Percentiles rank a stretch among this genome's conserved stretches.
Evolutionary conservation across 768 basidiomycete species (phyloP).

Genomic region (Dendrothele bispora): DNA sequence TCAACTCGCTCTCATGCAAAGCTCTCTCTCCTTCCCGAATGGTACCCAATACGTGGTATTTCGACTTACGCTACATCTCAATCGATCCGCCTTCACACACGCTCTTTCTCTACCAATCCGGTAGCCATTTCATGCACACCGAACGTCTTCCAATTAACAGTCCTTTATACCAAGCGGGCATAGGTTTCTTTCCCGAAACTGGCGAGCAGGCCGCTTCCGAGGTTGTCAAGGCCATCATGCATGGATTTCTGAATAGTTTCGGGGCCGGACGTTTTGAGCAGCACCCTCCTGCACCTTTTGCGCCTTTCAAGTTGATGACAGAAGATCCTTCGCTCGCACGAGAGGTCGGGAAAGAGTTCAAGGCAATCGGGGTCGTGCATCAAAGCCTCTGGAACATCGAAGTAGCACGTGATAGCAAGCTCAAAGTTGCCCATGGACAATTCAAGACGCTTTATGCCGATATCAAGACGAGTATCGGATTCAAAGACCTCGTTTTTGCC

Average conservation of each 20-base stretch:
- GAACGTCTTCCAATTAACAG: conserved; percentile 23
- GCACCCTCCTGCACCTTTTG: conserved; percentile 3
- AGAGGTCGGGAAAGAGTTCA: conserved; percentile 27
- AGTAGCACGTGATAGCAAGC: conserved; percentile 5
- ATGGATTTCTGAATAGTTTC: conserved; percentile 22
- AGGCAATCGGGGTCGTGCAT: conserved; percentile 23
- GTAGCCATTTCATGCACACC: conserved; percentile 21
- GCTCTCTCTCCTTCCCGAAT: conserved; percentile 16
- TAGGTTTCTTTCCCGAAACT: conserved; percentile 31
- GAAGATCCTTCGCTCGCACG: conserved; percentile 21
- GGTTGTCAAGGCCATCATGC: conserved; percentile 27
- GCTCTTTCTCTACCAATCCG: conserved; percentile 28
- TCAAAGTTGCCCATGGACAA: background rate
- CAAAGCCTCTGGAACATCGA: conserved; percentile 24
- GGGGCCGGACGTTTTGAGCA: background rate
- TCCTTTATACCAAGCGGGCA: conserved; percentile 8
- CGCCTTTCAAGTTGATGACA: conserved; percentile 27
- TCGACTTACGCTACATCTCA: conserved; percentile 34
- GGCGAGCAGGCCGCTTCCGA: conserved; percentile 28
- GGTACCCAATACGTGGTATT: conserved; percentile 32
- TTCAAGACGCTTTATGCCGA: background rate
- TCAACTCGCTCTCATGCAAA: conserved; percentile 24
- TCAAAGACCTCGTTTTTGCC: background rate
- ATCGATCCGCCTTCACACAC: conserved; percentile 32
- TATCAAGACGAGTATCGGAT: background rate